A percentile compares a stretch with the other conserved stretches of the same genome.
Conservation (phyloP, 768 basidiomycete genomes). For the Lactifluus piperatus region DNA sequence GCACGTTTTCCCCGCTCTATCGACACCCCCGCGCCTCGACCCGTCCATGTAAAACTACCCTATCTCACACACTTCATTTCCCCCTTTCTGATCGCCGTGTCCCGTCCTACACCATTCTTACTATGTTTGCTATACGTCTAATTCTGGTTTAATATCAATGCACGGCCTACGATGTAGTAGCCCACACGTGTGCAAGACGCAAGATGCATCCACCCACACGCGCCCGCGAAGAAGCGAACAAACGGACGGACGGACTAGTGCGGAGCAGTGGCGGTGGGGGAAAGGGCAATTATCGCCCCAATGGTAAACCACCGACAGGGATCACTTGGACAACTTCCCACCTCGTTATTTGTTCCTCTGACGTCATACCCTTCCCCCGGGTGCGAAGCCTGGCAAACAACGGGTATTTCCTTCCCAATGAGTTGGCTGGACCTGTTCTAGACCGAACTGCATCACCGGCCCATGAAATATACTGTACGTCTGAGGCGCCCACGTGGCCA, state of each 20-base stretch:
- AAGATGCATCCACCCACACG: background rate
- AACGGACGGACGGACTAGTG: background rate
- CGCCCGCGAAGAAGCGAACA: background rate
- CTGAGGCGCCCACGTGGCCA: constrained; percentile 2
- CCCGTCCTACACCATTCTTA: background rate
- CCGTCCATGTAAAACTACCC: constrained; percentile 1
- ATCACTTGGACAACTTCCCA: background rate
- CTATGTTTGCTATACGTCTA: background rate
- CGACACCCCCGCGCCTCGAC: constrained; percentile 18
- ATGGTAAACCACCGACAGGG: background rate
- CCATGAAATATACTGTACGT: background rate
- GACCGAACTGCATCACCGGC: background rate
- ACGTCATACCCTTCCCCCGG: background rate
- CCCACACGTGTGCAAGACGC: background rate
- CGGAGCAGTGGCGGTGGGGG: background rate
- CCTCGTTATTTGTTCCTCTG: background rate
- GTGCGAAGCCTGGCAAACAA: background rate
- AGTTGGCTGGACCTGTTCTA: background rate
- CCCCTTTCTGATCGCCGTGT: background rate
- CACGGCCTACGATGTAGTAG: background rate
- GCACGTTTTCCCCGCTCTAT: constrained; percentile 14
- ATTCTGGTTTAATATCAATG: background rate
- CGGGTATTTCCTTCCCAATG: background rate
- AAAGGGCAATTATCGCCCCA: background rate
- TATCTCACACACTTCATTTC: background rate